A percentile compares a stretch with the other conserved stretches of the same genome.
Evolutionary conservation across 1,139 yeast species (phyloP).

Genomic region (Blastobotrys apis): DNA sequence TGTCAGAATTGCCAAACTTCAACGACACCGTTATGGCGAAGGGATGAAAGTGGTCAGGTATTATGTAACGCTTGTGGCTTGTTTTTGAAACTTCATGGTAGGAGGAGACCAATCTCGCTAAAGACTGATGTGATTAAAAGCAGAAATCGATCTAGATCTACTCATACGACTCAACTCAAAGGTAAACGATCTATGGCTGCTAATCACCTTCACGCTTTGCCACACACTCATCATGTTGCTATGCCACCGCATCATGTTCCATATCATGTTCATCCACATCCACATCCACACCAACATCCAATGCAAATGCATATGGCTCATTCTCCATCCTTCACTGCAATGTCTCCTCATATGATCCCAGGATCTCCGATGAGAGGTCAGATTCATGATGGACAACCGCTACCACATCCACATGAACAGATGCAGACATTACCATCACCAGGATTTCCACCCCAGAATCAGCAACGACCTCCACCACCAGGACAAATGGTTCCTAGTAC

Average conservation of each 20-base stretch:
- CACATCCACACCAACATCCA: not conserved
- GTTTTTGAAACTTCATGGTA: slow-evolving; percentile 81
- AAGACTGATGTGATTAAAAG: slow-evolving; percentile 90
- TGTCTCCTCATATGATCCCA: slow-evolving; percentile 1
- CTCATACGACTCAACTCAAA: slow-evolving; percentile 14
- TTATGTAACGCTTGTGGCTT: slow-evolving; percentile 93
- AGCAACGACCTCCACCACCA: slow-evolving; percentile 8
- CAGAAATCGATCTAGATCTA: slow-evolving; percentile 46
- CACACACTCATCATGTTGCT: slow-evolving; percentile 1
- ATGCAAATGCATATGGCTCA: not conserved
- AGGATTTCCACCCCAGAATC: slow-evolving; percentile 5
- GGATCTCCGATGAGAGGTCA: not conserved
- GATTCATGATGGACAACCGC: not conserved
- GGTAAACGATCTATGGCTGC: not conserved
- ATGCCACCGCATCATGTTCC: slow-evolving; percentile 3
- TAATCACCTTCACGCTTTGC: too few species aligned
- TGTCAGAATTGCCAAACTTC: slow-evolving; percentile 89
- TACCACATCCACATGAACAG: slow-evolving; percentile 1
- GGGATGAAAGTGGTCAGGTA: slow-evolving; percentile 90
- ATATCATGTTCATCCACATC: slow-evolving; percentile 4
- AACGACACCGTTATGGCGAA: slow-evolving; percentile 89
- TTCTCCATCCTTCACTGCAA: not conserved
- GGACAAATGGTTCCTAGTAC: slow-evolving; percentile 17
- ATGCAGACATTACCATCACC: slow-evolving; percentile 4
- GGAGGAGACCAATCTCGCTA: slow-evolving; percentile 84